Conservation (phyloP, 345 rosid genomes). For the Litchi chinensis region DNA sequence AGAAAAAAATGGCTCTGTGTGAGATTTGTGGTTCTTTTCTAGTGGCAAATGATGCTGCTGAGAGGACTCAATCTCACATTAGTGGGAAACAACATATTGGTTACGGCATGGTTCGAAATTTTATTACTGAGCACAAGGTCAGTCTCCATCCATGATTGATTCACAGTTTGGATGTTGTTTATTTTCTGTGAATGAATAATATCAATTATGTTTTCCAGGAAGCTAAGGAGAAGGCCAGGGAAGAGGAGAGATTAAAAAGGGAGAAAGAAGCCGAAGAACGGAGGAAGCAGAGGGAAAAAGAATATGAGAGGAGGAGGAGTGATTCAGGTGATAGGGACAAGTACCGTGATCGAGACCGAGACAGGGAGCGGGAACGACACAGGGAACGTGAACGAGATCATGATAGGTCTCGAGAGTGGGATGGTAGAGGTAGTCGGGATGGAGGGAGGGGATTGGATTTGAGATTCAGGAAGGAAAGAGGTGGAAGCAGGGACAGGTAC, state of each 20-base stretch:
- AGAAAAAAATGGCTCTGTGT: constrained; percentile 96
- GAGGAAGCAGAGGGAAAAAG: constrained; percentile 75
- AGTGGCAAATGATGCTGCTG: constrained; percentile 93
- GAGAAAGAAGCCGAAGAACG: constrained; percentile 88
- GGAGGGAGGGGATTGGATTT: constrained; percentile 57
- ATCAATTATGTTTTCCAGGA: constrained; percentile 47
- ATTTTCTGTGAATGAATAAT: constrained; percentile 17
- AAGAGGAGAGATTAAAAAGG: constrained; percentile 74
- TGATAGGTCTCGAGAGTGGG: constrained; percentile 65
- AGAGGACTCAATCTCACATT: constrained; percentile 97
- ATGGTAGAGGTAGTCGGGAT: constrained; percentile 56
- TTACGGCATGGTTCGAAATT: constrained; percentile 95
- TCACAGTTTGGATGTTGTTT: constrained; percentile 9
- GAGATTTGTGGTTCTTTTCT: constrained; percentile 99
- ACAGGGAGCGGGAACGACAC: constrained; percentile 60
- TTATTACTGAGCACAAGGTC: constrained; percentile 78
- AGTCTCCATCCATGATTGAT: constrained; percentile 20
- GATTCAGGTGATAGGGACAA: constrained; percentile 76
- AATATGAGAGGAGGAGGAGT: constrained; percentile 63
- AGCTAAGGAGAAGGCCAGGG: constrained; percentile 81
- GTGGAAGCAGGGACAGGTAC: constrained; percentile 55
- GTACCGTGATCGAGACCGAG: constrained; percentile 55
- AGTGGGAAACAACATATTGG: constrained; percentile 98
- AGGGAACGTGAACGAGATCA: constrained; percentile 53
- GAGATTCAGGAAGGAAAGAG: constrained; percentile 81